Base-by-base conservation (phyloP, 2,329 filamentous ascomycete species). In the Fusarium anthophilum region DNA sequence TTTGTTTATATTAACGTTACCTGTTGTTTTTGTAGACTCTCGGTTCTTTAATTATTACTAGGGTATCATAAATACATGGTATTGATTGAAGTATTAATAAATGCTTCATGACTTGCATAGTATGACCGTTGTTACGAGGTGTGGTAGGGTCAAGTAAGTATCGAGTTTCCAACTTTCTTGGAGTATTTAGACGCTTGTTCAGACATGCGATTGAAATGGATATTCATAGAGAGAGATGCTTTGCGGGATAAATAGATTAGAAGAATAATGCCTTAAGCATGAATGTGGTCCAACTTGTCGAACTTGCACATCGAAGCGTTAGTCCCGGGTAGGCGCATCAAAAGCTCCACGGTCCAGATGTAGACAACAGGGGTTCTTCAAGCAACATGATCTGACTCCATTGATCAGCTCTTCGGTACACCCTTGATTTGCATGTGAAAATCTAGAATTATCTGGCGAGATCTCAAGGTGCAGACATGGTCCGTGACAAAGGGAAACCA, bases 391-490 rank as follows among this genome's bases (percentile, higher is more conserved):
- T 26, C 43, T 44, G 47, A 47, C 53, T 54, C 66, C 59, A 38
- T 70, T 70, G 30, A 64, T 70, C 59, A 70, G 67, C 67, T 54
- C 37, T 44, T 58, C 13, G 32, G 15, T 39, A 24, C 28, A 58
- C 32, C 41, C 14, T 28, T 24, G 30, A 65, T 54, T 65, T 48
- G 44, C 58, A 70, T 57, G 59, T 65, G 59, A 70, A 70, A 66
- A 54, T 54, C 47, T 54, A 38, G 20, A 59, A 13, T 50, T 30
- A 41, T 47, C 30, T 59, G 66, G 26, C 17, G 30, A 70, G 53
- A 70, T 59, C 47, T 50, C 22, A n/a, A 15, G 41, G 20, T 51
- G 20, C 15, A 58, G 56, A 48, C 30, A 20, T 39, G 47, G 55
- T 22, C 43, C 38, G 22, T 68, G 63, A 39, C 41, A 54, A 20